Conservation (phyloP, 78 protist species). For the Dictyostelium firmibasis region DNA sequence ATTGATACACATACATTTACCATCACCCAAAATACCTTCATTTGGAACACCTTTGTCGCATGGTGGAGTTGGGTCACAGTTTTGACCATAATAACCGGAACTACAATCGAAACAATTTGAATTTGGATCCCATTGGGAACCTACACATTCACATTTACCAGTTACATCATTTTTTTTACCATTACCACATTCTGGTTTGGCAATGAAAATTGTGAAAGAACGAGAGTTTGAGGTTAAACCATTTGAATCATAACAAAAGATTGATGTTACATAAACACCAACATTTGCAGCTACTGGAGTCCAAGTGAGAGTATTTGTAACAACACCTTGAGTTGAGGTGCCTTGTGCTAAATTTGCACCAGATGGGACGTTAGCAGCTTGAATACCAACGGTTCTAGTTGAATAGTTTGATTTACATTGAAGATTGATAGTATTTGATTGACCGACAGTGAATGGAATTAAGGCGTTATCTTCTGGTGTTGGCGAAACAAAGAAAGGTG, state of each 20-base stretch:
- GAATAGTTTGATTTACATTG: background rate
- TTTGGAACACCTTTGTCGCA: slow-evolving; percentile 35
- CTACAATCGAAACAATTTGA: slow-evolving; percentile 15
- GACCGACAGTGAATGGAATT: background rate
- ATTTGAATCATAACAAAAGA: background rate
- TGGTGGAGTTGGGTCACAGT: slow-evolving; percentile 6
- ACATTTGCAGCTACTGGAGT: background rate
- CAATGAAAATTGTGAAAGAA: background rate
- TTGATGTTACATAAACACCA: slow-evolving; percentile 15
- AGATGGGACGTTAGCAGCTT: background rate
- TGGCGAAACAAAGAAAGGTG: background rate
- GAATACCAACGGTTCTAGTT: background rate
- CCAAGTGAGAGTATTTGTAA: slow-evolving; percentile 9
- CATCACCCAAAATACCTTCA: slow-evolving; percentile 27
- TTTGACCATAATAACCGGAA: slow-evolving; percentile 8
- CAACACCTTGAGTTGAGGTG: background rate
- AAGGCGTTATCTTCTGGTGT: slow-evolving; percentile 7
- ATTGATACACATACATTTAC: slow-evolving; percentile 38
- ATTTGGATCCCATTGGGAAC: slow-evolving; percentile 12
- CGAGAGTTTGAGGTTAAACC: background rate
- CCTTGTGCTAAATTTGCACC: background rate
- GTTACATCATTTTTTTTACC: background rate
- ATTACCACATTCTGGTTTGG: slow-evolving; percentile 17
- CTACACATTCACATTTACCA: background rate
- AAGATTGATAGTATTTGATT: background rate